A percentile compares a stretch with the other conserved stretches of the same genome.
phyloP scores from a whole-genome alignment of 2,329 filamentous ascomycete genomes.

The Cladosporium sp. region DNA sequence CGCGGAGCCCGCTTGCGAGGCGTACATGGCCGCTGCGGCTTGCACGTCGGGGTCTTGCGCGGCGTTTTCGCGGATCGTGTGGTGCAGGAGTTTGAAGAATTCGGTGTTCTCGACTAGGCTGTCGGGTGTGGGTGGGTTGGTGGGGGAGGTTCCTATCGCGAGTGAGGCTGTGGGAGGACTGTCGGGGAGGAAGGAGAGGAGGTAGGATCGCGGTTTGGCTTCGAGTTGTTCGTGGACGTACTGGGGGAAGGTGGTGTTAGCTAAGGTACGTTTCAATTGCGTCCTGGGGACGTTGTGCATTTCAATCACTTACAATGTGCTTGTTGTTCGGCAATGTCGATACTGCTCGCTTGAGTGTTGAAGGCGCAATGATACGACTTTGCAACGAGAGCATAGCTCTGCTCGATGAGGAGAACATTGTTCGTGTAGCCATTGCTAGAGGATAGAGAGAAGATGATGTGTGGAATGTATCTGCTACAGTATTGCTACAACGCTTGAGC shows the following conservation, averaged over 20 bases:
- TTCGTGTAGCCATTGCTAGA: no score
- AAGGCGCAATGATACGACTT: conserved; percentile 19
- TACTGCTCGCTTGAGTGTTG: conserved; percentile 23
- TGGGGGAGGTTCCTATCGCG: conserved; percentile 51
- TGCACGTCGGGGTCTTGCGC: conserved; percentile 53
- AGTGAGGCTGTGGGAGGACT: conserved; percentile 50
- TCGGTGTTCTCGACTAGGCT: conserved; percentile 53
- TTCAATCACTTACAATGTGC: conserved; percentile 28
- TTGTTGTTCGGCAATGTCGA: conserved; percentile 43
- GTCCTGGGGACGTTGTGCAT: background rate
- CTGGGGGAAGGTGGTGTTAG: background rate
- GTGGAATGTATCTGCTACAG: no score
- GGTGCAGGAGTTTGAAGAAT: conserved; percentile 55
- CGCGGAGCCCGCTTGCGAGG: conserved; percentile 53
- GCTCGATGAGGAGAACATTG: conserved; percentile 6
- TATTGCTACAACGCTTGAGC: no score
- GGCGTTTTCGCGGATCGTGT: conserved; percentile 52
- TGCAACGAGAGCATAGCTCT: conserved; percentile 19
- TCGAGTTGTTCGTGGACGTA: conserved; percentile 4
- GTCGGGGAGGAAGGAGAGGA: conserved; percentile 55
- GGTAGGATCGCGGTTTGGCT: conserved; percentile 4
- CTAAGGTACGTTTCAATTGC: no score
- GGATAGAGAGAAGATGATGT: no score
- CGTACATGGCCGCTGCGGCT: conserved; percentile 57
- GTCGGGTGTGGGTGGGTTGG: conserved; percentile 53